Evolutionary conservation across 495 filamentous ascomycete genomes (phyloP).

Genomic region (Cercophora scortea): DNA sequence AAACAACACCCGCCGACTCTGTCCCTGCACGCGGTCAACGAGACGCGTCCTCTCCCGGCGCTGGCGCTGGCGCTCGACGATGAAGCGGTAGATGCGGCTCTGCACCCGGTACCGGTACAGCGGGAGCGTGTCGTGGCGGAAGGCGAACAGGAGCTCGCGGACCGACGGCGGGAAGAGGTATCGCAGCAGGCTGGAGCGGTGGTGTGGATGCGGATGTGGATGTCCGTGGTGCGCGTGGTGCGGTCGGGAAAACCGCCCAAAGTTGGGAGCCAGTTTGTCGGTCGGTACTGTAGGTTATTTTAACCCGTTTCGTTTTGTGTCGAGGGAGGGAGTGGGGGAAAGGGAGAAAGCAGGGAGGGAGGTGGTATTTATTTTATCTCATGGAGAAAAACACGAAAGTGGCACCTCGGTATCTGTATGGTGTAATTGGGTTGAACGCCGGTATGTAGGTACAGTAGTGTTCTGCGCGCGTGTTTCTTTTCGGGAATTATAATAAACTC

Average conservation of each 20-base stretch:
- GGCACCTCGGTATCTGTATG: too few relatives aligned
- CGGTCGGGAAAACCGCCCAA: conserved; percentile 12
- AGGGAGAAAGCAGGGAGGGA: too few relatives aligned
- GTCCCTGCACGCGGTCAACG: conserved; percentile 41
- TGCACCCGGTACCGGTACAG: conserved; percentile 60
- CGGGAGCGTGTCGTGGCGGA: conserved; percentile 70
- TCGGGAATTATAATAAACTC: too few relatives aligned
- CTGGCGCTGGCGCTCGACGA: conserved; percentile 55
- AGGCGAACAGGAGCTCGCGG: conserved; percentile 50
- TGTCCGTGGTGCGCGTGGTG: conserved; percentile 1
- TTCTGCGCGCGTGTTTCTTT: too few relatives aligned
- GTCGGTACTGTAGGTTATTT: too few relatives aligned
- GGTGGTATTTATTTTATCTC: too few relatives aligned
- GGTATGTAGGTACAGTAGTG: too few relatives aligned
- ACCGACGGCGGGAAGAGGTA: conserved; percentile 48
- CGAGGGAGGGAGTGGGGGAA: too few relatives aligned
- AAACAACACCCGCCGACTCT: conserved; percentile 25
- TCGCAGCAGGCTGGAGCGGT: conserved; percentile 42
- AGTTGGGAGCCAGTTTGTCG: conserved; percentile 16
- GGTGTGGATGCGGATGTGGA: conserved; percentile 2
- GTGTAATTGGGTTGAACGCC: too few relatives aligned
- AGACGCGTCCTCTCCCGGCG: conserved; percentile 41
- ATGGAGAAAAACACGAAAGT: too few relatives aligned
- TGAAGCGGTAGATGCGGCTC: conserved; percentile 64
- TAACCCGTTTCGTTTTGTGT: too few relatives aligned